Base-by-base conservation (phyloP, 2,329 filamentous ascomycete species). In the Simplicillium aogashimaense region DNA sequence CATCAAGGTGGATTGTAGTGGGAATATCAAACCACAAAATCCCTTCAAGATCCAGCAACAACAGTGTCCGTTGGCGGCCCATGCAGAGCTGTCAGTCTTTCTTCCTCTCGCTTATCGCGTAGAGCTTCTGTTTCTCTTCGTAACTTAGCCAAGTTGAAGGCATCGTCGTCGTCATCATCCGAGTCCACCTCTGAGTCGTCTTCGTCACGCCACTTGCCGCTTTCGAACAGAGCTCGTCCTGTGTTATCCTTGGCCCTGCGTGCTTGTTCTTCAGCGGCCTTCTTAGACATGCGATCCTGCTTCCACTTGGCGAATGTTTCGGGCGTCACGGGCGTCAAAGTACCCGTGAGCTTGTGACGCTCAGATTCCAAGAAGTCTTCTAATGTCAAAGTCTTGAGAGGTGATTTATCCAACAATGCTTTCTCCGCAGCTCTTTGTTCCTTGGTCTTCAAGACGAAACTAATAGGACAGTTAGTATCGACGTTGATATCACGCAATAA, bases 311-410 rank as follows among this genome's bases (percentile, higher is more conserved):
- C 87, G 57, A 98, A 98, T 1, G 79, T 74, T 58, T 98, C 92
- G 3, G 82, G 83, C 1, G 86, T 98, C 46, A 98, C 94, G 5
- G 94, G 94, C 2, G 94, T 98, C 38, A 97, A 72, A 1, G 73
- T 88, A 41, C 90, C 92, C 1, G 83, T 89, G 38, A 98, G 78
- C 65, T 97, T 97, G 69, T 95, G 88, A 51, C 92, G 78, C 68
- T 98, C 90, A 1, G 85, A 90, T 63, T 98, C 92, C 41, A 98
- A 67, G 72, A 95, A 98, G 60, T 98, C 92, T 67, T 98, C 92
- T 36, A 98, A 74, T 1, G 92, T 98, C 38, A 98, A 74, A 2
- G 92, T 95, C 59, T 89, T 88, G 43, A 97, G 72, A 6, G 94
- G 90, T 7, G 86, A 94, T 66, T 98, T 98, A 63, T 97, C 92